Percentiles rank a stretch among this genome's conserved stretches.
Conservation (phyloP, 2,329 filamentous ascomycete genomes). For the Knoxdaviesia proteae region DNA sequence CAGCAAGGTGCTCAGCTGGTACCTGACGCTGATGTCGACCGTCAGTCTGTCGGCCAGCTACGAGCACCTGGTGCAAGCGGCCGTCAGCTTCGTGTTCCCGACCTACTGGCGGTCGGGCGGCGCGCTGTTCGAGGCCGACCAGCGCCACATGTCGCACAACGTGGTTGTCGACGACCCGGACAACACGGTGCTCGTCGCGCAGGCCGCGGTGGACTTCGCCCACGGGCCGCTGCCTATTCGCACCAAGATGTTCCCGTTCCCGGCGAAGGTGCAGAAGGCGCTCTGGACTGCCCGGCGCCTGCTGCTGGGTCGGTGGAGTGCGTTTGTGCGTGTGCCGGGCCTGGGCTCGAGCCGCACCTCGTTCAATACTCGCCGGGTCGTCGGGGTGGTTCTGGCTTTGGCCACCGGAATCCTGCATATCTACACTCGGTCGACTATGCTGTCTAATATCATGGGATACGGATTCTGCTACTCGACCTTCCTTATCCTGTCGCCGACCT, state of each 20-base stretch:
- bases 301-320: constrained; percentile 30
- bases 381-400: constrained; percentile 33
- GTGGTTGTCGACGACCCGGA: constrained; percentile 15
- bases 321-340: constrained; percentile 29
- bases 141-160: constrained; percentile 16
- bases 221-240: constrained; percentile 10
- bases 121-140: constrained; percentile 22
- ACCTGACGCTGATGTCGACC: constrained; percentile 66
- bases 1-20: constrained; percentile 64
- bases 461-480: constrained; percentile 71
- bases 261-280: constrained; percentile 3
- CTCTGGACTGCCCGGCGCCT: constrained; percentile 31
- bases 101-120: constrained; percentile 36
- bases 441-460: constrained; percentile 75
- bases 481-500: constrained; percentile 71
- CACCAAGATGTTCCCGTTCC: not conserved
- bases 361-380: constrained; percentile 20
- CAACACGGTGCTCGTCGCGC: constrained; percentile 8
- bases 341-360: constrained; percentile 4
- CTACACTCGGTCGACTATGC: constrained; percentile 31
- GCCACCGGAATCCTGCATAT: constrained; percentile 41
- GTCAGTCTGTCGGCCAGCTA: constrained; percentile 54
- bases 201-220: constrained; percentile 5
- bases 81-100: constrained; percentile 52
- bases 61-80: constrained; percentile 47